Base-by-base conservation (phyloP, 2,329 filamentous ascomycete species). In the Exophiala viscosa region DNA sequence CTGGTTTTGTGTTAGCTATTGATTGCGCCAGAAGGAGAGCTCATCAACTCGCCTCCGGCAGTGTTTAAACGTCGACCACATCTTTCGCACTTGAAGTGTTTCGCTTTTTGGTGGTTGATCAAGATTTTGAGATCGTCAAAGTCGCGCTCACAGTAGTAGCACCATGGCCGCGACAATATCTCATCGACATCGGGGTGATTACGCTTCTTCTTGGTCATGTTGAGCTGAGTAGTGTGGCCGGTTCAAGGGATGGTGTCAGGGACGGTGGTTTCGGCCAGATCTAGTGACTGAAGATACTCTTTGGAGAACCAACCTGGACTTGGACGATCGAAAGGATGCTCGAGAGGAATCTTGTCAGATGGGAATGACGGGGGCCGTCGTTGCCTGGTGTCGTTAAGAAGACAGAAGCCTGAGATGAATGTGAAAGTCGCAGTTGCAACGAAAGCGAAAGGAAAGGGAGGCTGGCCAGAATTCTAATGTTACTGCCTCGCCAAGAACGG, bases 101-200 rank as follows among this genome's bases (percentile, higher is more conserved):
- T 97, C n/a, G 92, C 91, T 70, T 96, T 97, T 68, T 97, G 93
- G 71, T 99, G 93, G 52, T 88, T 91, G 63, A 96, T 95, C 60
- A 99, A 84, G 63, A 97, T 90, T 77, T 96, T 96, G 42, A 96
- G 72, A 70, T 99, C 93, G 70, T 97, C 91, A 69, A 97, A 99
- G 73, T 97, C 92, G 75, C 92, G 88, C 73, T 99, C 93, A 85
- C 93, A 99, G 77, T 99, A 99, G 75, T 96, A 99, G 76, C 93
- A 99, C 91, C 91, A 97, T 45, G 92, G 87, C 52, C 91, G 86
- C 62, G 79, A 76, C 58, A 99, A 82, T 63, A 96, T 78, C 73
- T 97, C 90, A 75, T 97, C 88, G 62, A 96, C 78, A 65, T 91
- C 84, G 59, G 90, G 88, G 67, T 89, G 86, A 62, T 85, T 83